Percentiles rank a stretch among this genome's conserved stretches.
Conservation (phyloP, 2,329 filamentous ascomycete genomes). For the Colletotrichum sp. region DNA sequence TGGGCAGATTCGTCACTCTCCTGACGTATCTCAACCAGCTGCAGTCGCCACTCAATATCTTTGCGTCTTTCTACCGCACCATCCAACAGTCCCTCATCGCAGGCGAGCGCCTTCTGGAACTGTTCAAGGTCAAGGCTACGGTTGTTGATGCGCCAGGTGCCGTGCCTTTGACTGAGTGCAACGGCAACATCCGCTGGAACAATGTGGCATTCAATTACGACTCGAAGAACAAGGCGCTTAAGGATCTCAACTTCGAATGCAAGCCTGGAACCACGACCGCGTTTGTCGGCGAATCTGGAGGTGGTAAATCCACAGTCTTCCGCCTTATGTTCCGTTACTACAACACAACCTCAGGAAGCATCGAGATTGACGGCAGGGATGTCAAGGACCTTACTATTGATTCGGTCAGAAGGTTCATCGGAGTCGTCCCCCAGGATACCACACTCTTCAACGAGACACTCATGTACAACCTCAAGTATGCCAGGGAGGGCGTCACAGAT, state of each 20-base stretch:
- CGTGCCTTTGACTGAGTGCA: constrained; percentile 67
- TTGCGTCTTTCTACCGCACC: constrained; percentile 93
- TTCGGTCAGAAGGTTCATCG: constrained; percentile 88
- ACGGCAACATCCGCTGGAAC: constrained; percentile 84
- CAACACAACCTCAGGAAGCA: constrained; percentile 79
- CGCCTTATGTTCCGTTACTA: constrained; percentile 97
- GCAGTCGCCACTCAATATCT: constrained; percentile 83
- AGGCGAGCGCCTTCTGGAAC: constrained; percentile 89
- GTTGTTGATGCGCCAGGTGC: constrained; percentile 80
- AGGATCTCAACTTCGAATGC: constrained; percentile 85
- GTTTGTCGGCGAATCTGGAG: constrained; percentile 94
- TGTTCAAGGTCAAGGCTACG: constrained; percentile 95
- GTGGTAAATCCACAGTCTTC: constrained; percentile 96
- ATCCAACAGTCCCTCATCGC: constrained; percentile 98
- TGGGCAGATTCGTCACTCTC: constrained; percentile 75
- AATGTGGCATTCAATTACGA: constrained; percentile 94
- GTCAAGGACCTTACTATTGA: constrained; percentile 90
- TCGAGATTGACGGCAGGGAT: constrained; percentile 83
- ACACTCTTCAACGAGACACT: constrained; percentile 93
- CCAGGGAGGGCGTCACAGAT: constrained; percentile 79
- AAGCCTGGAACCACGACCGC: constrained; percentile 91
- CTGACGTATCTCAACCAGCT: constrained; percentile 82
- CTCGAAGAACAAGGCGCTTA: constrained; percentile 80
- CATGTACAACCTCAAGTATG: constrained; percentile 94
- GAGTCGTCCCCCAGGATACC: constrained; percentile 96